Conservation (phyloP, 495 filamentous ascomycete species). For the Xylaria scruposa region DNA sequence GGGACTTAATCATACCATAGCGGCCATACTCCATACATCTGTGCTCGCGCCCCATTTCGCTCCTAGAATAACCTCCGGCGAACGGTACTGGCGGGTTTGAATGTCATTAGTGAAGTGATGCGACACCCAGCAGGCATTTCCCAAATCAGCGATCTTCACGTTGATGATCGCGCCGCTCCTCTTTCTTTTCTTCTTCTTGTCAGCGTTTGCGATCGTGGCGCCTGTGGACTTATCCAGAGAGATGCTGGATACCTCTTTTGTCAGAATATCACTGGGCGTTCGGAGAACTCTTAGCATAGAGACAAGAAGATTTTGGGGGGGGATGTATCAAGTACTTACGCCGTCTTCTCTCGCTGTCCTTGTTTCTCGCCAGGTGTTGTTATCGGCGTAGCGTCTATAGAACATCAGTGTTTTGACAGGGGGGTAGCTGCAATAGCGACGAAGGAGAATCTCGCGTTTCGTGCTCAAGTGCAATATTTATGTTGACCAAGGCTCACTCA, state of each 20-base stretch:
- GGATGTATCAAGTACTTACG: slow-evolving; percentile 63
- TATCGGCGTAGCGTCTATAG: slow-evolving; percentile 27
- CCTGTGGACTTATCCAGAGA: slow-evolving; percentile 79
- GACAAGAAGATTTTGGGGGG: neutral
- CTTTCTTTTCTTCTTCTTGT: slow-evolving; percentile 62
- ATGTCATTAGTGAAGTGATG: slow-evolving; percentile 99
- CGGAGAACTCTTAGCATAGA: slow-evolving; percentile 27
- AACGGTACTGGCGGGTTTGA: slow-evolving; percentile 96
- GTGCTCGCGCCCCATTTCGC: slow-evolving; percentile 99
- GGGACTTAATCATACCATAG: slow-evolving; percentile 74
- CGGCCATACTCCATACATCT: slow-evolving; percentile 99
- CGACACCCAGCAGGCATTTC: slow-evolving; percentile 97
- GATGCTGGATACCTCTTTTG: slow-evolving; percentile 91
- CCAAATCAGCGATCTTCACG: slow-evolving; percentile 98
- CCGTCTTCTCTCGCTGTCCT: slow-evolving; percentile 89
- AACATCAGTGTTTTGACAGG: slow-evolving; percentile 16
- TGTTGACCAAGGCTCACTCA: slow-evolving; percentile 50
- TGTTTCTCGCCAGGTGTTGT: slow-evolving; percentile 65
- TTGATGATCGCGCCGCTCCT: slow-evolving; percentile 76
- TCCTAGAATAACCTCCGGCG: slow-evolving; percentile 95
- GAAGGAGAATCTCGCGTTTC: neutral
- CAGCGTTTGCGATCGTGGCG: slow-evolving; percentile 45
- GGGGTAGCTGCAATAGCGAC: neutral
- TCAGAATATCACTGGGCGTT: slow-evolving; percentile 75
- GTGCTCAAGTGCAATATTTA: neutral